These are phyloP conservation scores for Brassica balearica DNA, from an alignment of 441 rosid genomes.

Conservation along the genomic window DNA sequence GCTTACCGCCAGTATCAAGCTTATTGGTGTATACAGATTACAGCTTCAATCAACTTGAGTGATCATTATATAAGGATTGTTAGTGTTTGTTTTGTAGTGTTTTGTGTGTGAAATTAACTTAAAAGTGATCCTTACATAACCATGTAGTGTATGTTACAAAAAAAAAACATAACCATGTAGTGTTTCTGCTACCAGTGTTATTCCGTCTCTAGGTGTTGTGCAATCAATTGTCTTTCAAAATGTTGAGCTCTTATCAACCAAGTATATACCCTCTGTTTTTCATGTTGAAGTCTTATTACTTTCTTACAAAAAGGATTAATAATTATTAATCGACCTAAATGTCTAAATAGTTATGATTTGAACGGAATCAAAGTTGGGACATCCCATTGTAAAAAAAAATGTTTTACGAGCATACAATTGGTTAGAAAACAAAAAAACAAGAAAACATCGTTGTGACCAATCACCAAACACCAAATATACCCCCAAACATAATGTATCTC, in stretches of 20 bases:
- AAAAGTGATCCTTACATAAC: not conserved
- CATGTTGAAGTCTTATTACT: too few relatives aligned
- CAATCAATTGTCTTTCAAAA: not conserved
- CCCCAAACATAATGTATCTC: not conserved
- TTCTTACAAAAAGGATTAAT: not conserved
- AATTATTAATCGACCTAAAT: not conserved
- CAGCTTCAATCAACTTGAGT: conserved; percentile 10
- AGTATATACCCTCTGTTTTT: not conserved
- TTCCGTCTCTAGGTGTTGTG: not conserved
- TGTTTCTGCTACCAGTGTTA: not conserved
- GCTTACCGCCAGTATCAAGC: conserved; percentile 18
- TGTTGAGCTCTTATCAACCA: not conserved
- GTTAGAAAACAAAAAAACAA: conserved; percentile 12
- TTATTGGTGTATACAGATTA: conserved; percentile 16
- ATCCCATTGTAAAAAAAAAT: not conserved
- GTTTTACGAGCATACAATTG: conserved; percentile 6
- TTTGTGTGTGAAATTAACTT: not conserved
- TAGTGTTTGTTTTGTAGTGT: conserved; percentile 2
- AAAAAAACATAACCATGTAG: too few relatives aligned
- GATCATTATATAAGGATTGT: conserved; percentile 13
- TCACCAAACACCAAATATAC: conserved; percentile 32
- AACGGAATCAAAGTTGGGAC: conserved; percentile 23
- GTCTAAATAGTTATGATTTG: conserved; percentile 12
- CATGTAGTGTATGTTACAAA: not conserved
- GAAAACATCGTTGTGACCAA: conserved; percentile 35